phyloP scores from a whole-genome alignment of 257 asterid species.

The Orobanche coerulescens region DNA sequence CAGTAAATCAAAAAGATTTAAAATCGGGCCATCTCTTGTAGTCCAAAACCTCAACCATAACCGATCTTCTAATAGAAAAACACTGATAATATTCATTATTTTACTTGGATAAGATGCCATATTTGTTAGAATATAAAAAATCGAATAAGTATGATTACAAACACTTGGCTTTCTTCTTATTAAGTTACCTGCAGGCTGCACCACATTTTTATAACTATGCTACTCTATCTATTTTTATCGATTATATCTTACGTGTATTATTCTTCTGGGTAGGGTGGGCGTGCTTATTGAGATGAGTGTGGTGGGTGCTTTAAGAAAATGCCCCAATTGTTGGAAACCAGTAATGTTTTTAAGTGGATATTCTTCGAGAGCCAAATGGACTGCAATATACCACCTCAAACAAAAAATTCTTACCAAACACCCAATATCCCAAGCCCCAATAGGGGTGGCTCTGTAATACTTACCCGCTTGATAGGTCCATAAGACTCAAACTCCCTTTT shows the following conservation, averaged over 20 bases:
- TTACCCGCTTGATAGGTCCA: too few species aligned
- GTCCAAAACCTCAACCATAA: too few species aligned
- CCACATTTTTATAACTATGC: background rate
- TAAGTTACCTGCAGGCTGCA: background rate
- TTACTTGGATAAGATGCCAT: background rate
- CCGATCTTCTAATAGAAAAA: background rate
- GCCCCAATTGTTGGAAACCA: background rate
- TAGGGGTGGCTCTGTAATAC: too few species aligned
- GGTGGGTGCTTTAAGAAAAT: background rate
- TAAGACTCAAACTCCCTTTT: too few species aligned
- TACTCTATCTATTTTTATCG: too few species aligned
- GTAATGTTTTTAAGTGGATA: background rate
- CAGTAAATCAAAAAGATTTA: too few species aligned
- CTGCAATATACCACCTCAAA: slow-evolving; percentile 13
- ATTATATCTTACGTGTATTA: background rate
- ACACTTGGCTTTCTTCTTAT: background rate
- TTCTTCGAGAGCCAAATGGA: background rate
- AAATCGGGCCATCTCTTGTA: too few species aligned
- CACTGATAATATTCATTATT: background rate
- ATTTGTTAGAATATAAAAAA: background rate
- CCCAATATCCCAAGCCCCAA: too few species aligned
- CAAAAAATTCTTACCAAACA: slow-evolving; percentile 47
- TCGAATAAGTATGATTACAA: background rate
- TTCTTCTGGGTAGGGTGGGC: background rate
- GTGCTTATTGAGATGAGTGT: too few species aligned